Percentiles rank a stretch among this genome's conserved stretches.
Conservation (phyloP, 495 filamentous ascomycete species). For the Penicillium pancosmium region DNA sequence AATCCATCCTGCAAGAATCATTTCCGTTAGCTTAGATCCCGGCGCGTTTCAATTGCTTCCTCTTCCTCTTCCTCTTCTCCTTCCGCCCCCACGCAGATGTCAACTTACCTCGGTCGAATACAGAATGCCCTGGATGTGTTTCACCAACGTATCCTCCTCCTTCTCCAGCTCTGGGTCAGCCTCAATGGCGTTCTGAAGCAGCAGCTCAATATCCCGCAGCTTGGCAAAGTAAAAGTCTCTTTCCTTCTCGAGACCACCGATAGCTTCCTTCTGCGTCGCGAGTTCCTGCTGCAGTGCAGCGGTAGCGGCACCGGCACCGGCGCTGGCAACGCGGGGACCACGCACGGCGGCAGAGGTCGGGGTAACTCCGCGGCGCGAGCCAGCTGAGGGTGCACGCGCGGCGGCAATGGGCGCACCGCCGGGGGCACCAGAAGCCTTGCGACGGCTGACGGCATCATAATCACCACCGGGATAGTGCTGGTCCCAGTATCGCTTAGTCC, state of each 20-base stretch:
- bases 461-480: constrained; percentile 96
- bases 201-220: constrained; percentile 90
- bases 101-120: constrained; percentile 87
- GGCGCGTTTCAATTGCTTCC: background rate
- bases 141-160: constrained; percentile 86
- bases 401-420: constrained; percentile 32
- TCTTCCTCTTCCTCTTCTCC: background rate
- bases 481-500: constrained; percentile 95
- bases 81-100: background rate
- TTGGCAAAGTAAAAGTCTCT: constrained; percentile 99
- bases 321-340: constrained; percentile 34
- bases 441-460: constrained; percentile 84
- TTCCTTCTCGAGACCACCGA: constrained; percentile 87
- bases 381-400: constrained; percentile 31
- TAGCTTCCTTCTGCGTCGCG: constrained; percentile 78
- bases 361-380: constrained; percentile 65
- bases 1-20: constrained; percentile 49
- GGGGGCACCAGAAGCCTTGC: constrained; percentile 76
- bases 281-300: constrained; percentile 80
- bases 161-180: constrained; percentile 88
- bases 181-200: constrained; percentile 90
- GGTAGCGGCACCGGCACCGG: constrained; percentile 57
- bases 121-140: constrained; percentile 92
- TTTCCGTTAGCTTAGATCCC: constrained; percentile 8
- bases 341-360: constrained; percentile 66